Evolutionary conservation across 2,329 filamentous ascomycete genomes (phyloP).

Genomic region (Monosporascus sp.): DNA sequence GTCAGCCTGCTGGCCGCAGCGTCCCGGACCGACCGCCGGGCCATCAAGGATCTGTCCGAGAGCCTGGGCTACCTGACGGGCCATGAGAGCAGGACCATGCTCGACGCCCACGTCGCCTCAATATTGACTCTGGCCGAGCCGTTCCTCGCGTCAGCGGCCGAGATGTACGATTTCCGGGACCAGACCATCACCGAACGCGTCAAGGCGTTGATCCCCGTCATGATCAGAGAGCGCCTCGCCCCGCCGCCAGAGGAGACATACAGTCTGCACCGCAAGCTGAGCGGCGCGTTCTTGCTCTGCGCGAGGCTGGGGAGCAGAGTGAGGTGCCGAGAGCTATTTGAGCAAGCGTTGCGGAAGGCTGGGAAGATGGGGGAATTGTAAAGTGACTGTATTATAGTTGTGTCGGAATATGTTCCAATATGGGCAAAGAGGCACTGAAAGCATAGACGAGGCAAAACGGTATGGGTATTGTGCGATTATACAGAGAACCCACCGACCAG

Average conservation of each 20-base stretch:
- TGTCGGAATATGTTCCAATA: neutral
- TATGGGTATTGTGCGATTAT: slow-evolving; percentile 4
- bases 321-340: slow-evolving; percentile 74
- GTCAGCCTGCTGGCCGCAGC: slow-evolving; percentile 76
- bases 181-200: slow-evolving; percentile 97
- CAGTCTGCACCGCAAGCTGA: slow-evolving; percentile 88
- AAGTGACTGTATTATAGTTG: no score
- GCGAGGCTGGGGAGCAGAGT: slow-evolving; percentile 81
- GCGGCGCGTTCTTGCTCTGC: slow-evolving; percentile 90
- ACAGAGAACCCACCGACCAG: no score
- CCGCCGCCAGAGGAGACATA: slow-evolving; percentile 98
- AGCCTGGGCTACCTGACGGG: slow-evolving; percentile 88
- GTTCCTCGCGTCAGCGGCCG: slow-evolving; percentile 70
- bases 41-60: slow-evolving; percentile 64
- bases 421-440: slow-evolving; percentile 5
- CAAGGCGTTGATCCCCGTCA: slow-evolving; percentile 79
- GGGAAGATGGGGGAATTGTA: slow-evolving; percentile 12
- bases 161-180: slow-evolving; percentile 84
- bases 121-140: slow-evolving; percentile 90
- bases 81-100: slow-evolving; percentile 78
- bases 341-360: slow-evolving; percentile 42
- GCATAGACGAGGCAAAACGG: slow-evolving; percentile 6
- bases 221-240: slow-evolving; percentile 82
- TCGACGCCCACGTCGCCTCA: slow-evolving; percentile 83
- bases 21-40: slow-evolving; percentile 59